Conservation (phyloP, 148 eudicot genomes). For the Camellia japonica region DNA sequence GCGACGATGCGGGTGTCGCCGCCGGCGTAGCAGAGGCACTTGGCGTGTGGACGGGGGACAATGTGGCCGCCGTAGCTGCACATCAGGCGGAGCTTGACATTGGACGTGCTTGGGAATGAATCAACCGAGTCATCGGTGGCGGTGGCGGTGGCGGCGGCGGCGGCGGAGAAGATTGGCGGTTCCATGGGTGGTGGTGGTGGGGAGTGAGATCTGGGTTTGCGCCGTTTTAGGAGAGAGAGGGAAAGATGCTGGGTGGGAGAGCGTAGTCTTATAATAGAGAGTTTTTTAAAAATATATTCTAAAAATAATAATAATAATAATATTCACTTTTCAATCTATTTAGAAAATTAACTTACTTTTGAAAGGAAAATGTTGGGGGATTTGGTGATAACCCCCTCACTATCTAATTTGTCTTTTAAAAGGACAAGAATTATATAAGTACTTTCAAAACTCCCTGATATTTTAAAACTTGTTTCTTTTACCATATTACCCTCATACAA, state of each 20-base stretch:
- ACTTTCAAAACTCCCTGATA: too few species aligned
- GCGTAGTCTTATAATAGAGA: not conserved
- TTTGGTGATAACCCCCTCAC: too few species aligned
- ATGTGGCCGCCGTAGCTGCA: constrained; percentile 84
- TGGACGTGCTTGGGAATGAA: constrained; percentile 9
- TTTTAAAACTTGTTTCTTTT: too few species aligned
- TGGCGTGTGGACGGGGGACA: constrained; percentile 68
- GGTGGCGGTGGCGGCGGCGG: constrained; percentile 19
- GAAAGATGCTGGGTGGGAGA: not conserved
- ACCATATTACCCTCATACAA: too few species aligned
- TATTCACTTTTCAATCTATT: too few species aligned
- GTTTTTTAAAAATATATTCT: not conserved
- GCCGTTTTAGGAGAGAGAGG: constrained; percentile 10
- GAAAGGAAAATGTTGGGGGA: too few species aligned
- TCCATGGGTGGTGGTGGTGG: constrained; percentile 35
- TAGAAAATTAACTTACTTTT: too few species aligned
- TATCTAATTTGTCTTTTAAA: too few species aligned
- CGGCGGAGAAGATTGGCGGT: constrained; percentile 28
- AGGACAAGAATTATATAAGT: too few species aligned
- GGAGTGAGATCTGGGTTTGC: constrained; percentile 11
- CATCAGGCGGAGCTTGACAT: constrained; percentile 66
- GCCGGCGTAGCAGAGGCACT: constrained; percentile 67
- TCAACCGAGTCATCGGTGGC: constrained; percentile 20
- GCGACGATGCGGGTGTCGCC: constrained; percentile 87
- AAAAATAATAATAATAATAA: too few species aligned